These are phyloP conservation scores for Waltergamsia citrina DNA, from an alignment of 2,329 filamentous ascomycete species.

Conservation along the genomic window DNA sequence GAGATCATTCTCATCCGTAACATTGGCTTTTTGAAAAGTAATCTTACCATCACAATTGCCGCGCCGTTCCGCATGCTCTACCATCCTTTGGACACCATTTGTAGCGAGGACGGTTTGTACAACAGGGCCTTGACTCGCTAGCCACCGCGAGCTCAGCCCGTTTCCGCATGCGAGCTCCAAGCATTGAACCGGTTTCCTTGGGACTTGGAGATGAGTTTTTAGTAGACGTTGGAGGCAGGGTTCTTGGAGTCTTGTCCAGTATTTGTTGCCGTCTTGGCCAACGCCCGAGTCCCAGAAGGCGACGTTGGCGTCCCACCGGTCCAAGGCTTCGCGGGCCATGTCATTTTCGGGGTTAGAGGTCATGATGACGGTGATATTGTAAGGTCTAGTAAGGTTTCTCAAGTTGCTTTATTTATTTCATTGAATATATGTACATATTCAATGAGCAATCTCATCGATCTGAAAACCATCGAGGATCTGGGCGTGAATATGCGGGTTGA, in stretches of 20 bases:
- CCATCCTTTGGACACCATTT: constrained; percentile 31
- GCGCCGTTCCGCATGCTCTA: constrained; percentile 19
- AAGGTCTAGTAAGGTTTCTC: no score
- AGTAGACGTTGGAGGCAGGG: constrained; percentile 28
- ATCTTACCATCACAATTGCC: neutral
- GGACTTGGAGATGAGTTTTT: constrained; percentile 7
- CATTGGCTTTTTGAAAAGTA: neutral
- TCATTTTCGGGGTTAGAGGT: neutral
- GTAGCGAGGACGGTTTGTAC: constrained; percentile 28
- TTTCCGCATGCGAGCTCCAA: constrained; percentile 41
- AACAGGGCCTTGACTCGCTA: constrained; percentile 21
- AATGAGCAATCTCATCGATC: no score
- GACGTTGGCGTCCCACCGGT: constrained; percentile 30
- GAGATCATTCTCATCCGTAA: neutral
- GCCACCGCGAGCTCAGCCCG: constrained; percentile 34
- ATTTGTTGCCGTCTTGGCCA: constrained; percentile 30
- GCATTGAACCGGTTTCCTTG: constrained; percentile 16
- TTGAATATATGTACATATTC: no score
- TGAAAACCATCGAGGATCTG: no score
- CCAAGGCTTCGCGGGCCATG: constrained; percentile 11
- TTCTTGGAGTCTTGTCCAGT: constrained; percentile 30
- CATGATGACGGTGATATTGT: neutral
- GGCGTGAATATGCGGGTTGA: no score
- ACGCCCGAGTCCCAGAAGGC: constrained; percentile 29
- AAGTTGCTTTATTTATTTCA: no score